Percentiles rank a stretch among this genome's conserved stretches.
phyloP scores from a whole-genome alignment of 768 basidiomycete species.

The Polyporus arcularius region DNA sequence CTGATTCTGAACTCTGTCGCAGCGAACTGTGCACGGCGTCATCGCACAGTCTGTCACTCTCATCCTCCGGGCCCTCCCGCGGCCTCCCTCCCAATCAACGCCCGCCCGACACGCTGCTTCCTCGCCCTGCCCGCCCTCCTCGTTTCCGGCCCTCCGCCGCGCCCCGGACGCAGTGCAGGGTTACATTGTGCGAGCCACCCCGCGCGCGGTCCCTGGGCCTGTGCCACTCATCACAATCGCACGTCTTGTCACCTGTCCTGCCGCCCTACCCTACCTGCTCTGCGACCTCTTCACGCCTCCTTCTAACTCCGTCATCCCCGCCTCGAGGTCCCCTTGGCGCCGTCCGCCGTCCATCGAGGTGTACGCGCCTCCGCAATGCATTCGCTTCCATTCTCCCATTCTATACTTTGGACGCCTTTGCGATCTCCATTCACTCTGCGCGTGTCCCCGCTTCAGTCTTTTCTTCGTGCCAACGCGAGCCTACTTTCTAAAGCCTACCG shows the following conservation, averaged over 20 bases:
- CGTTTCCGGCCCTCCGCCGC: too few species aligned
- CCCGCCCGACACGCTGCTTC: not conserved
- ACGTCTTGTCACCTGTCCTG: not conserved
- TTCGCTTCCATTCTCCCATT: not conserved
- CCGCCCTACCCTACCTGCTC: not conserved
- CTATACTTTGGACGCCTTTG: not conserved
- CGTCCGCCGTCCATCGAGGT: not conserved
- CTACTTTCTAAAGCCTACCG: not conserved
- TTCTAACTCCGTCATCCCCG: slow-evolving; percentile 8
- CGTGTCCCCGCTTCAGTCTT: not conserved
- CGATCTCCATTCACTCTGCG: not conserved
- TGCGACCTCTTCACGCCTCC: not conserved
- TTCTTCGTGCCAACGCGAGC: not conserved
- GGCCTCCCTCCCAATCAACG: not conserved
- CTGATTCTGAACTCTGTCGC: too few species aligned
- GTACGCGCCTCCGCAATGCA: not conserved
- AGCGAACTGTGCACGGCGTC: too few species aligned
- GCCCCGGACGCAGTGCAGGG: too few species aligned
- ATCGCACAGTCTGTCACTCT: not conserved
- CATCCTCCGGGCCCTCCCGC: not conserved
- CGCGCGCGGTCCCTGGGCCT: not conserved
- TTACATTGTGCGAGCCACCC: too few species aligned
- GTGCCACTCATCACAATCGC: too few species aligned
- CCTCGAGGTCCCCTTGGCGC: slow-evolving; percentile 7
- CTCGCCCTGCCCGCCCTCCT: not conserved